Conservation (phyloP, 169 alveolate species). For the Perkinsus marinus region DNA sequence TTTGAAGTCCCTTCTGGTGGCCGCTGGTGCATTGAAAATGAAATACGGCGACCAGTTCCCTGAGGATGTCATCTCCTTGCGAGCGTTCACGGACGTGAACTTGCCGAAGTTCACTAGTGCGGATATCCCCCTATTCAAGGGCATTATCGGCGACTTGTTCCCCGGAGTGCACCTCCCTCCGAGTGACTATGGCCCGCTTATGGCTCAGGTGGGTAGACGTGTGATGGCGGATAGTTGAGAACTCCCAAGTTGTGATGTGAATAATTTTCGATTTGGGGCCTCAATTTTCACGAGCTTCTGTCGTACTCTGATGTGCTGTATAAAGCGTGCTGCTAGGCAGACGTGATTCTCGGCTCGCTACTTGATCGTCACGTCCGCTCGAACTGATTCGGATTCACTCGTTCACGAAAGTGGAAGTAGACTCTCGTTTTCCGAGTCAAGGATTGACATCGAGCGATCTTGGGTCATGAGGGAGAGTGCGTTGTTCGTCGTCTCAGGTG, state of each 20-base stretch:
- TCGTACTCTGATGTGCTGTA: too few relatives aligned
- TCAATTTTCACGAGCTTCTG: too few relatives aligned
- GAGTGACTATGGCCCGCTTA: slow-evolving; percentile 65
- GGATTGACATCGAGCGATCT: too few relatives aligned
- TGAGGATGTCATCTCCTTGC: slow-evolving; percentile 72
- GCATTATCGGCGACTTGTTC: slow-evolving; percentile 80
- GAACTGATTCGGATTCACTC: too few relatives aligned
- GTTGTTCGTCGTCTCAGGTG: slow-evolving; percentile 5
- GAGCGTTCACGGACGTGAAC: slow-evolving; percentile 84
- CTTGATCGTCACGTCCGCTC: too few relatives aligned
- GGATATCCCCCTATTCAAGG: slow-evolving; percentile 83
- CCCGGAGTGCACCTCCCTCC: slow-evolving; percentile 75
- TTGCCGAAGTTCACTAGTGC: slow-evolving; percentile 82
- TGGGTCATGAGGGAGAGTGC: too few relatives aligned
- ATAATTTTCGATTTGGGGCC: too few relatives aligned
- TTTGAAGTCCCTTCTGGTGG: slow-evolving; percentile 67
- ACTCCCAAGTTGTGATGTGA: too few relatives aligned
- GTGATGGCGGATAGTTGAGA: slow-evolving; percentile 43
- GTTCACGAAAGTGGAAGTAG: too few relatives aligned
- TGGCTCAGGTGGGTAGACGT: slow-evolving; percentile 36
- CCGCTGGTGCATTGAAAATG: slow-evolving; percentile 66
- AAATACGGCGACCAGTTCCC: slow-evolving; percentile 62
- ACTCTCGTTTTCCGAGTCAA: too few relatives aligned
- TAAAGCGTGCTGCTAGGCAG: not conserved
- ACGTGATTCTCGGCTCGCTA: not conserved